Conservation (phyloP, 352 stramenopile species). For the Phytophthora aleatoria region DNA sequence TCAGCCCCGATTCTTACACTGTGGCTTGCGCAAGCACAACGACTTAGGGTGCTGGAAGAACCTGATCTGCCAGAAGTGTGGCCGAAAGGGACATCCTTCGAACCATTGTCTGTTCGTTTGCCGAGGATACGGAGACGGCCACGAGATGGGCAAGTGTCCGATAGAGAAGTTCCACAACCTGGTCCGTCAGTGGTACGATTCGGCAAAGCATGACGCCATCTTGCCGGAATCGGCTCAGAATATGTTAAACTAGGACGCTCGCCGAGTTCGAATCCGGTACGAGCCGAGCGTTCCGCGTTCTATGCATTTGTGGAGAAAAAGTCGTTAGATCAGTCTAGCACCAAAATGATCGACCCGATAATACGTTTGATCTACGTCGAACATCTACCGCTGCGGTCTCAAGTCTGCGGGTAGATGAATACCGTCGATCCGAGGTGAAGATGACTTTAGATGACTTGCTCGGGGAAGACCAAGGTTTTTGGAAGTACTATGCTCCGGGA, state of each 20-base stretch:
- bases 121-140: too few relatives aligned
- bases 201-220: not conserved
- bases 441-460: not conserved
- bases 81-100: not conserved
- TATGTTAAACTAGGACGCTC: constrained; percentile 14
- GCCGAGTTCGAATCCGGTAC: constrained; percentile 6
- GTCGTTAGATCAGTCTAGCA: not conserved
- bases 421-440: not conserved
- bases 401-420: not conserved
- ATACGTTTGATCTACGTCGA: too few relatives aligned
- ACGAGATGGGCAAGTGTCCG: not conserved
- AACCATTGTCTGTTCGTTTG: not conserved
- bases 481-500: not conserved
- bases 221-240: not conserved
- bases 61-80: not conserved
- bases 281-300: constrained; percentile 1
- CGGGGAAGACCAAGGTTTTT: not conserved
- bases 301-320: not conserved
- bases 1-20: not conserved
- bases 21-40: not conserved
- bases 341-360: too few relatives aligned
- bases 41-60: not conserved
- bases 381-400: not conserved
- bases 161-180: not conserved
- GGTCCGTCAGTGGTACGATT: constrained; percentile 3